Evolutionary conservation across 495 filamentous ascomycete genomes (phyloP), one percentile per base, ranked within the genome.

Genomic region (Letharia lupina): DNA sequence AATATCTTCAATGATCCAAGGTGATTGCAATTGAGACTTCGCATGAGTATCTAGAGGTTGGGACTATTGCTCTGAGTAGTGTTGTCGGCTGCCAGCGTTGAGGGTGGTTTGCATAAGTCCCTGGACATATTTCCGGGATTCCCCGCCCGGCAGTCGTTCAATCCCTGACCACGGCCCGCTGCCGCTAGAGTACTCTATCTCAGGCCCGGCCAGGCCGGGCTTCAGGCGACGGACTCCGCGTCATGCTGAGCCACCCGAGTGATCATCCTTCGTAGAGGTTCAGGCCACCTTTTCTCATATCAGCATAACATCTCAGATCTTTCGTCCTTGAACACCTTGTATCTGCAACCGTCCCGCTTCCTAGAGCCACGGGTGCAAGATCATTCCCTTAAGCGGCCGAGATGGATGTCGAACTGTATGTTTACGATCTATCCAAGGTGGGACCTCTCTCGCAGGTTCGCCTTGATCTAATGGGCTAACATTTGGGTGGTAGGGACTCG

Each of bases 341-440:
- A 23, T 23, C 10, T 20, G 3, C 4, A n/a, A n/a, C 1, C 20
- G 1, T 23, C 5, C 20, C 2, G 1, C 45, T 48, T 23, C 18
- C 45, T 10, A n/a, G 10, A 48, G 4, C 10, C 4, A n/a, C 4
- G 4, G 2, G 45, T 23, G 4, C 16, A n/a, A 8, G 8, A 20
- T 48, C 6, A 48, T 6, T 23, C 20, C 1, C 52, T 35, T 20
- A 0, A 35, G 11, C 52, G 3, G 45, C 50, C 11, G 65, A 56
- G n/a, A 96, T 96, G 91, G 89, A 95, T 66, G 90, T 96, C 47
- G 82, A 93, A 72, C 83, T 97, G 58, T 93, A 96, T 66, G 87
- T 96, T 62, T 98, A 98, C 70, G 94, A 98, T 80, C 83, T 98
- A 47, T 96, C 94, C 20, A 81, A 87, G 74, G 92, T 86, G 67